Conservation (phyloP, 75 land plant genomes). For the Gnetum montanum region DNA sequence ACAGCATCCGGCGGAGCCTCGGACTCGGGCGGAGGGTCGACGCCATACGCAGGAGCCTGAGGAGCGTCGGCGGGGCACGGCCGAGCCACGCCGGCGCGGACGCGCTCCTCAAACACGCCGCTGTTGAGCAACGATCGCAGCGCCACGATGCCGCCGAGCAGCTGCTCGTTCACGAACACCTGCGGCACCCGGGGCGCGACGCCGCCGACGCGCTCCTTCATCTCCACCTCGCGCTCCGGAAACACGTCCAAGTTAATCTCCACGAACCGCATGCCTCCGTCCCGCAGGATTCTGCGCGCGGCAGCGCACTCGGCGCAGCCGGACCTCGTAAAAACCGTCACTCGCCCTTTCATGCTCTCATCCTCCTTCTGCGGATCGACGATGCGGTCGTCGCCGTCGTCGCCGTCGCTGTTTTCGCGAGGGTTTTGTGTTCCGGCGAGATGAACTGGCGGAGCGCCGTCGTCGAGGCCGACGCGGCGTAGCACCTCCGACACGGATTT, state of each 20-base stretch:
- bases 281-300: constrained; percentile 43
- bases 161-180: constrained; percentile 73
- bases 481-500: constrained; percentile 35
- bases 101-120: constrained; percentile 46
- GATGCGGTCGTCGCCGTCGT: too few species aligned
- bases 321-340: constrained; percentile 66
- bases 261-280: constrained; percentile 37
- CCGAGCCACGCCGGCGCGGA: constrained; percentile 28
- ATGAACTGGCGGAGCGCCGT: background rate
- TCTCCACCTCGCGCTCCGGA: constrained; percentile 43
- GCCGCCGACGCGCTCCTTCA: constrained; percentile 38
- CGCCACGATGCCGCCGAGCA: constrained; percentile 65
- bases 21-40: constrained; percentile 34
- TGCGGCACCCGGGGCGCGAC: constrained; percentile 56
- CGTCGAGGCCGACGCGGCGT: constrained; percentile 13
- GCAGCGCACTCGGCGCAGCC: constrained; percentile 57
- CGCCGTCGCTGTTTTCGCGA: too few species aligned
- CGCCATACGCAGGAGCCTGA: constrained; percentile 44
- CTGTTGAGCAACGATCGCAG: constrained; percentile 61
- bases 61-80: constrained; percentile 56
- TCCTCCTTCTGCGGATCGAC: constrained; percentile 7
- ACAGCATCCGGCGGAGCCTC: constrained; percentile 23
- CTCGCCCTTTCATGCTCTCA: constrained; percentile 37
- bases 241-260: constrained; percentile 81
- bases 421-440: constrained; percentile 9